These are phyloP conservation scores for Tarenaya hassleriana DNA, from an alignment of 345 rosid species.

Conservation along the genomic window DNA sequence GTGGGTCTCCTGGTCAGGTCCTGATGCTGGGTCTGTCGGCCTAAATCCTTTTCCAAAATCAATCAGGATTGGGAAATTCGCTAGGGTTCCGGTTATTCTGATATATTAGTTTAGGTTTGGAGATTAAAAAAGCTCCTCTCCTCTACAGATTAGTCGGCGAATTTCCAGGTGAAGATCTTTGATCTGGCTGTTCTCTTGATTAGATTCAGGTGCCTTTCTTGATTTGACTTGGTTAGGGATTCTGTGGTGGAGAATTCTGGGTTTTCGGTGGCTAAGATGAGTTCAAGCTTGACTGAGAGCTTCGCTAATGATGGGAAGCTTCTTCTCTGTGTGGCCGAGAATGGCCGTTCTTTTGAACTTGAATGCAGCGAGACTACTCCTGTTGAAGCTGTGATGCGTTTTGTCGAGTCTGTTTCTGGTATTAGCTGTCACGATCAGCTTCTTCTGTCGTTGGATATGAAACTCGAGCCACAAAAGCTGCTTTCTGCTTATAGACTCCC, in stretches of 20 bases:
- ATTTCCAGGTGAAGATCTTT: background rate
- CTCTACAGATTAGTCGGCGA: slow-evolving; percentile 6
- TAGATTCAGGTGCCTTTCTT: slow-evolving; percentile 13
- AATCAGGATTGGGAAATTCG: slow-evolving; percentile 11
- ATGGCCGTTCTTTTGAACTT: slow-evolving; percentile 71
- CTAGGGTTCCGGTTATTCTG: slow-evolving; percentile 22
- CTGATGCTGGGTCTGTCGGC: background rate
- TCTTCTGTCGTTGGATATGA: slow-evolving; percentile 71
- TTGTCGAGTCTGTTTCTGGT: slow-evolving; percentile 48
- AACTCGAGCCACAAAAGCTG: slow-evolving; percentile 68
- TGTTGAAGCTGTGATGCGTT: slow-evolving; percentile 75
- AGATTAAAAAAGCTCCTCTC: slow-evolving; percentile 12
- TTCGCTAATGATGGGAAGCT: slow-evolving; percentile 59
- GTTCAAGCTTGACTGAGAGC: slow-evolving; percentile 49
- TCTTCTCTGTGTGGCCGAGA: slow-evolving; percentile 76
- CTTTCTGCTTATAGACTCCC: slow-evolving; percentile 85
- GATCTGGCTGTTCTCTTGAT: slow-evolving; percentile 13
- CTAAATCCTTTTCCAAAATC: background rate
- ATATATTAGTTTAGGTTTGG: slow-evolving; percentile 23
- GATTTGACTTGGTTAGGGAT: slow-evolving; percentile 12
- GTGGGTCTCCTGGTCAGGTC: slow-evolving; percentile 18
- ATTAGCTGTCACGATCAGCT: slow-evolving; percentile 70
- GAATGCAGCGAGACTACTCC: slow-evolving; percentile 54
- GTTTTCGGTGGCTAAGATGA: slow-evolving; percentile 46
- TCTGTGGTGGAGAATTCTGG: slow-evolving; percentile 30